Conservation (phyloP, 73 alveolate species). For the Paramecium pentaurelia region DNA sequence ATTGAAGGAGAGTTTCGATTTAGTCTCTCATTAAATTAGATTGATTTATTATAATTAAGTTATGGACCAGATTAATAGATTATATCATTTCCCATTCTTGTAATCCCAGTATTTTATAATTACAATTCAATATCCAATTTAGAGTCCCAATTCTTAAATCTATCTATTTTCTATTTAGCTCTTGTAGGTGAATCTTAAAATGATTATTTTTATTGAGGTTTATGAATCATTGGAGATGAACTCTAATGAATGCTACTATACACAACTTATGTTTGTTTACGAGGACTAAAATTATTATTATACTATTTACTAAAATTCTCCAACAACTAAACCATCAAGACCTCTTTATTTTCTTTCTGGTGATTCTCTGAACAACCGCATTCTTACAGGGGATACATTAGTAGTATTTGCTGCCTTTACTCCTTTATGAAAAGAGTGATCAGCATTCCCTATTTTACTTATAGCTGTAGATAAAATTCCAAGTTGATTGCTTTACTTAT, state of each 20-base stretch:
- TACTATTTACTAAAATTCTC: not conserved
- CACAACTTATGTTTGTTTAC: not conserved
- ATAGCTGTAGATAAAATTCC: constrained; percentile 35
- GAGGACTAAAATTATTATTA: not conserved
- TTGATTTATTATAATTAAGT: not conserved
- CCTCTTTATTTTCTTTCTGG: not conserved
- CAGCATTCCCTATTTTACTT: not conserved
- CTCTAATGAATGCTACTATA: not conserved
- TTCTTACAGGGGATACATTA: constrained; percentile 27
- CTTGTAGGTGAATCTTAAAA: not conserved
- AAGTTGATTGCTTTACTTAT: not conserved
- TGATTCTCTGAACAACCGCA: constrained; percentile 22
- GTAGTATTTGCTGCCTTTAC: not conserved
- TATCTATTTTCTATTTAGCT: constrained; percentile 4
- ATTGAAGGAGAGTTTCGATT: not conserved
- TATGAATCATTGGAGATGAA: constrained; percentile 29
- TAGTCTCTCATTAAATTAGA: not conserved
- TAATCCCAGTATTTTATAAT: not conserved
- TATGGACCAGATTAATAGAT: not conserved
- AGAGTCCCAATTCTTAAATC: constrained; percentile 37
- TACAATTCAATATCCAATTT: constrained; percentile 10
- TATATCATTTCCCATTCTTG: not conserved
- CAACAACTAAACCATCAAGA: constrained; percentile 32
- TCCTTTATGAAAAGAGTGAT: not conserved
- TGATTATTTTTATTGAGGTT: not conserved